Conservation (phyloP, 2,329 filamentous ascomycete species). For the Incumbomyces delicatus region DNA sequence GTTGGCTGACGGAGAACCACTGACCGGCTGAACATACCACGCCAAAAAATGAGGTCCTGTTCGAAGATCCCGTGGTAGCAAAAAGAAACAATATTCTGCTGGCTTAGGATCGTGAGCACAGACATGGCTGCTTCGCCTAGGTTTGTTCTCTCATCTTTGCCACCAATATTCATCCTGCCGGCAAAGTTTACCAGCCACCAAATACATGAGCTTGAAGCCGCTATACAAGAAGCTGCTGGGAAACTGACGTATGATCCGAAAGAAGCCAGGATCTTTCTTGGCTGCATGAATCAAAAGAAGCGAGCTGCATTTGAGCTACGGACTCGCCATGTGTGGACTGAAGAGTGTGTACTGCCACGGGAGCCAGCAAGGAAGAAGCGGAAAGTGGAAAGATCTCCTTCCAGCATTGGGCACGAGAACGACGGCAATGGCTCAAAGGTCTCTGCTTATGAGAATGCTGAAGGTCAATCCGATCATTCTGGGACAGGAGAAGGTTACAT, state of each 20-base stretch:
- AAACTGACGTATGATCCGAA: slow-evolving; percentile 60
- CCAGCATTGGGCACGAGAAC: slow-evolving; percentile 4
- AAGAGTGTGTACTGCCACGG: slow-evolving; percentile 23
- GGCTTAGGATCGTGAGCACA: neutral
- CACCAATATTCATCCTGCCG: slow-evolving; percentile 63
- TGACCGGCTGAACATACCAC: no score
- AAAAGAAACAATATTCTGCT: no score
- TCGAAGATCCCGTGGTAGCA: no score
- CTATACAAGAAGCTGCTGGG: slow-evolving; percentile 45
- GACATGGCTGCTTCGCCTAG: neutral
- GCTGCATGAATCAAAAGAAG: slow-evolving; percentile 58
- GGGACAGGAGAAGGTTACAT: slow-evolving; percentile 26
- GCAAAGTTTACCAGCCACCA: slow-evolving; percentile 58
- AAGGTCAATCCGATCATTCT: neutral
- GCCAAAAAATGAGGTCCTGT: no score
- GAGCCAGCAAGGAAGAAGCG: slow-evolving; percentile 5
- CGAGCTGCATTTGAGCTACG: slow-evolving; percentile 71
- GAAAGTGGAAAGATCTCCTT: slow-evolving; percentile 5
- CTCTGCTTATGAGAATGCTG: no score
- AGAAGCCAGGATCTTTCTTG: slow-evolving; percentile 66
- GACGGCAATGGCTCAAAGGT: neutral
- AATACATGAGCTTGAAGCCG: slow-evolving; percentile 54
- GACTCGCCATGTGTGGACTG: slow-evolving; percentile 48
- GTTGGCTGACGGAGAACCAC: no score
- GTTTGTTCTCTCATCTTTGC: slow-evolving; percentile 28